A percentile compares a stretch with the other conserved stretches of the same genome.
phyloP scores from a whole-genome alignment of 306 rosid genomes.

The Malus domestica region DNA sequence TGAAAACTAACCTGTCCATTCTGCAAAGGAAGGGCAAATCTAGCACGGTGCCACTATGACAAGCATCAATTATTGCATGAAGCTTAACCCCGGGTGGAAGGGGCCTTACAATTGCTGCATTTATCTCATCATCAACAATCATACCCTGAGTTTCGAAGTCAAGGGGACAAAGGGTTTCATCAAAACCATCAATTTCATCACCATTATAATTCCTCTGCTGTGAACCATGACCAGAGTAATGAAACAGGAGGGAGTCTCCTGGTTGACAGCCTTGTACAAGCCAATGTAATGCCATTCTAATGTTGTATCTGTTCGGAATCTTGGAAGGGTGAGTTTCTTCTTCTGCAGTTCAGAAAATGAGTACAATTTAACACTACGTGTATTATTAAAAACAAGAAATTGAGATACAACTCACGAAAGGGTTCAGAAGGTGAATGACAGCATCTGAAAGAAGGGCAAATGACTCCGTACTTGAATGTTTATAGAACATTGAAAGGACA shows the following conservation, averaged over 20 bases:
- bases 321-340: conserved; percentile 81
- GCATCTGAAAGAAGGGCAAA: not conserved
- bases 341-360: conserved; percentile 54
- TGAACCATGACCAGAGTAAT: conserved; percentile 99
- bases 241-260: conserved; percentile 94
- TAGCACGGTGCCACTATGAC: conserved; percentile 93
- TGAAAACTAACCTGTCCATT: conserved; percentile 70
- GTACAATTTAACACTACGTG: not conserved
- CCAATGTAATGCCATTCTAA: conserved; percentile 98
- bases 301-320: conserved; percentile 67
- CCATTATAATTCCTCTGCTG: conserved; percentile 80
- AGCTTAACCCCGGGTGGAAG: conserved; percentile 81
- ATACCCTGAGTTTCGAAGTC: conserved; percentile 98
- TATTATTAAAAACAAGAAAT: not conserved
- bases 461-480: not conserved
- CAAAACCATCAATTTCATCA: conserved; percentile 91
- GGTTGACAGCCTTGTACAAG: conserved; percentile 88
- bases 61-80: conserved; percentile 91
- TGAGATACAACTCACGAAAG: not conserved
- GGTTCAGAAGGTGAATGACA: not conserved
- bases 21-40: conserved; percentile 96
- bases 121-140: conserved; percentile 98
- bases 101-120: conserved; percentile 66
- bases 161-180: conserved; percentile 91
- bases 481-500: not conserved